These are phyloP conservation scores for Aspergillus hortae DNA, from an alignment of 2,329 filamentous ascomycete genomes.

Conservation along the genomic window DNA sequence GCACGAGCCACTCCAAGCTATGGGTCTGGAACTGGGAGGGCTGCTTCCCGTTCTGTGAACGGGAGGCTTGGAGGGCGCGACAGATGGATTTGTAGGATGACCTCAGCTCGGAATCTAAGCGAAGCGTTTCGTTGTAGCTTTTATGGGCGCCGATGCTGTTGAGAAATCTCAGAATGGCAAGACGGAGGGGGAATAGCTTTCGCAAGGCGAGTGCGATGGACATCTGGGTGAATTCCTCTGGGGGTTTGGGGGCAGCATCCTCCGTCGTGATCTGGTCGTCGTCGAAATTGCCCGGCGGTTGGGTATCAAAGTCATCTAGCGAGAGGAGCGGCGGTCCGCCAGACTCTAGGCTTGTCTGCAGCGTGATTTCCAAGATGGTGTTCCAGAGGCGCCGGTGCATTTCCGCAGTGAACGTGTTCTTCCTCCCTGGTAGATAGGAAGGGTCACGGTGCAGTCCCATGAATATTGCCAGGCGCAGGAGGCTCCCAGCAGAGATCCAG, in stretches of 20 bases:
- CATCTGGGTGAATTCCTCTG: slow-evolving; percentile 28
- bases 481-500: slow-evolving; percentile 36
- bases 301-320: slow-evolving; percentile 34
- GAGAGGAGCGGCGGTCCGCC: slow-evolving; percentile 35
- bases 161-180: slow-evolving; percentile 29
- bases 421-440: slow-evolving; percentile 22
- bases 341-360: slow-evolving; percentile 36
- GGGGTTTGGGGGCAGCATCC: slow-evolving; percentile 25
- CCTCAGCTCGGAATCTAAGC: slow-evolving; percentile 43
- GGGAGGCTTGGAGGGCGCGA: slow-evolving; percentile 21
- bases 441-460: slow-evolving; percentile 43
- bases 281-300: slow-evolving; percentile 37
- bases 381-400: slow-evolving; percentile 31
- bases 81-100: slow-evolving; percentile 42
- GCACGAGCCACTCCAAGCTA: slow-evolving; percentile 25
- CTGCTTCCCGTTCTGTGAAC: neutral
- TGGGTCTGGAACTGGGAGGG: slow-evolving; percentile 16
- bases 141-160: slow-evolving; percentile 21
- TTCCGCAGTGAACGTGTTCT: slow-evolving; percentile 16
- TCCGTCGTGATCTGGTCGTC: slow-evolving; percentile 36
- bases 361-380: slow-evolving; percentile 32
- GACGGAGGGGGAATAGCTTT: slow-evolving; percentile 34
- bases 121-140: slow-evolving; percentile 22
- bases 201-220: slow-evolving; percentile 36
- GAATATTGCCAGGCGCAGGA: slow-evolving; percentile 37